Evolutionary conservation across 306 rosid genomes (phyloP).

Genomic region (Heteromeles arbutifolia): DNA sequence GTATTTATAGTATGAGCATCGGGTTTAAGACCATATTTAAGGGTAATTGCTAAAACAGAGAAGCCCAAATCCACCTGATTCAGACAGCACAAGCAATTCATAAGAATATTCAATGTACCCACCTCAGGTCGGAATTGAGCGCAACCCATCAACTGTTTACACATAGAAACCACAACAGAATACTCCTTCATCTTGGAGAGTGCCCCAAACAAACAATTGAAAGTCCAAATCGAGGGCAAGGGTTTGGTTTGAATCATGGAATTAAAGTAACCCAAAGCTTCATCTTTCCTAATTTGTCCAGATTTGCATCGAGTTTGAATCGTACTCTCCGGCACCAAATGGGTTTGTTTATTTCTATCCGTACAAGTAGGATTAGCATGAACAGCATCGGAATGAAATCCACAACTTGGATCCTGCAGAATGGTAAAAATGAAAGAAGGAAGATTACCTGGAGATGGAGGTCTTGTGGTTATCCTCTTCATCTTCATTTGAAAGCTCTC

Average conservation of each 20-base stretch:
- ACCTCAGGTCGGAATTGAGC: too few relatives aligned
- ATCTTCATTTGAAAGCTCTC: too few relatives aligned
- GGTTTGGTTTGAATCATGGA: not conserved
- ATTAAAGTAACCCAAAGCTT: not conserved
- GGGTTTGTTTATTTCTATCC: fast-evolving
- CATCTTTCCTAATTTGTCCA: not conserved
- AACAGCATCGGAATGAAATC: not conserved
- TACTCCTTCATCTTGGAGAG: not conserved
- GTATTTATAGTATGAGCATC: not conserved
- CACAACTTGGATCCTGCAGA: too few relatives aligned
- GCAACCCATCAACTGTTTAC: too few relatives aligned
- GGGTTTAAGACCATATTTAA: too few relatives aligned
- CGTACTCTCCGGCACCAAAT: fast-evolving
- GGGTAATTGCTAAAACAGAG: too few relatives aligned
- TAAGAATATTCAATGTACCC: not conserved
- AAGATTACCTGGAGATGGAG: too few relatives aligned
- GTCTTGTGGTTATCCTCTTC: too few relatives aligned
- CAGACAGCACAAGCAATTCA: not conserved
- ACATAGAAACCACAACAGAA: too few relatives aligned
- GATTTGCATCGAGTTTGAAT: too few relatives aligned
- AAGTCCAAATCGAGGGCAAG: not conserved
- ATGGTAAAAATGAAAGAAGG: too few relatives aligned
- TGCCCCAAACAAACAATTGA: not conserved
- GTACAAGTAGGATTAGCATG: fast-evolving
- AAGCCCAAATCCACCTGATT: too few relatives aligned